These are phyloP conservation scores for Harrya chromipes DNA, from an alignment of 768 basidiomycete genomes.

Conservation along the genomic window DNA sequence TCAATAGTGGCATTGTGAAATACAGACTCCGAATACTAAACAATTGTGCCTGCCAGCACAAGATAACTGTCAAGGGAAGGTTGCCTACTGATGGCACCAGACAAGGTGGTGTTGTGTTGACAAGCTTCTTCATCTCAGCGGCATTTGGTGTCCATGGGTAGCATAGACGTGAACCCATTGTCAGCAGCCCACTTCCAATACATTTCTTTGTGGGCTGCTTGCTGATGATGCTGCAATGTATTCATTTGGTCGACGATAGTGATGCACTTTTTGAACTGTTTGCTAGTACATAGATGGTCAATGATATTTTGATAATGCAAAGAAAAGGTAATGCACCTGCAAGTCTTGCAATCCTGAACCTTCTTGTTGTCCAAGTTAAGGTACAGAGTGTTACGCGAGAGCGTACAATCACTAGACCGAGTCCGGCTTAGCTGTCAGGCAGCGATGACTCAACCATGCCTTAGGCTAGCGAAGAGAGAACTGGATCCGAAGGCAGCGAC, in stretches of 20 bases:
- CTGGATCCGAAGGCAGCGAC: too few relatives aligned
- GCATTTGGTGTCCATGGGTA: not conserved
- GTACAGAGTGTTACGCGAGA: not conserved
- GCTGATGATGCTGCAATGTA: not conserved
- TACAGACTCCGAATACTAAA: not conserved
- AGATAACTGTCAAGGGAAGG: conserved; percentile 1
- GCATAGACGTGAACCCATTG: not conserved
- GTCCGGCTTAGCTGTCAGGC: too few relatives aligned
- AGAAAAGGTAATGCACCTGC: not conserved
- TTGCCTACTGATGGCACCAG: not conserved
- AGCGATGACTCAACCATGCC: too few relatives aligned
- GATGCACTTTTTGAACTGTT: not conserved
- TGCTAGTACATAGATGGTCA: not conserved
- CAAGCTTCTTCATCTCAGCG: not conserved
- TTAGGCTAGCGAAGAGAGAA: too few relatives aligned
- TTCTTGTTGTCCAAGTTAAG: not conserved
- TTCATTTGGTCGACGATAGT: not conserved
- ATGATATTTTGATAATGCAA: too few relatives aligned
- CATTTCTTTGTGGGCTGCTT: not conserved
- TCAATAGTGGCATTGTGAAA: not conserved
- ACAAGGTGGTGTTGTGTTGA: not conserved
- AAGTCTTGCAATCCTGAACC: not conserved
- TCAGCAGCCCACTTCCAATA: conserved; percentile 3
- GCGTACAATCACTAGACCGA: too few relatives aligned
- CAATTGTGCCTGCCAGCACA: not conserved